Base-by-base conservation (phyloP, 2,329 filamentous ascomycete species). In the Alternaria sp. region DNA sequence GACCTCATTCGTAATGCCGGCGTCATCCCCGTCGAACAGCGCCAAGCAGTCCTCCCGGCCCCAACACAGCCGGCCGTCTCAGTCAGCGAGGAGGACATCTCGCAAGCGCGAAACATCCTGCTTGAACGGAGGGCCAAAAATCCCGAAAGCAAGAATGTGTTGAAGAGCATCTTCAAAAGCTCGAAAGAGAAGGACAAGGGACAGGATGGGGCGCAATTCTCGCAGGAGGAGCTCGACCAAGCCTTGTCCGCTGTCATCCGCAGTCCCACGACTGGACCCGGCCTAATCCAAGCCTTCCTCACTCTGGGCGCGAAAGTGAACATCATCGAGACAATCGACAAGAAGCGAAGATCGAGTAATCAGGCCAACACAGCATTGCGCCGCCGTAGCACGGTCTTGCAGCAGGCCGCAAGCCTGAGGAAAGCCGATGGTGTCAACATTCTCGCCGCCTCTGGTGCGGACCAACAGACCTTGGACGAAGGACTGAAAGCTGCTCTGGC, bases 291-390 rank as follows among this genome's bases (percentile, higher is more conserved):
- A 61, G 77, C 77, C 4, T 76, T 78, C 49, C 60, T 79, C 12
- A 68, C 62, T 50, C 66, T 78, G 28, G 77, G 77, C 30, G 77
- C 76, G 5, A 79, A 77, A 55, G 77, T 79, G 63, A 79, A 79
- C 47, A 53, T 70, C 37, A 69, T 70, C 20, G 68, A 70, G 18
- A 63, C 66, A 6, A 60, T 57, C 6, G 68, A 71, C 11, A 71
- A 71, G 49, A 71, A 69, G 59, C 66, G 55, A 58, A 67, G 61
- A 33, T 43, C 58, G n/a, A 63, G 66, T 18, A 62, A 64, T 20
- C 66, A 67, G 33, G 45, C 72, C 4, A 72, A 73, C 45, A 58
- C 65, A 18, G 47, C 66, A 20, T 65, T 71, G 50, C 72, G 74
- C 47, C 72, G 75, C 59, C 70, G 77, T 60, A 79, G 77, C 65